Conservation (phyloP, 2,329 filamentous ascomycete genomes). For the Lasiodiplodia citricola region DNA sequence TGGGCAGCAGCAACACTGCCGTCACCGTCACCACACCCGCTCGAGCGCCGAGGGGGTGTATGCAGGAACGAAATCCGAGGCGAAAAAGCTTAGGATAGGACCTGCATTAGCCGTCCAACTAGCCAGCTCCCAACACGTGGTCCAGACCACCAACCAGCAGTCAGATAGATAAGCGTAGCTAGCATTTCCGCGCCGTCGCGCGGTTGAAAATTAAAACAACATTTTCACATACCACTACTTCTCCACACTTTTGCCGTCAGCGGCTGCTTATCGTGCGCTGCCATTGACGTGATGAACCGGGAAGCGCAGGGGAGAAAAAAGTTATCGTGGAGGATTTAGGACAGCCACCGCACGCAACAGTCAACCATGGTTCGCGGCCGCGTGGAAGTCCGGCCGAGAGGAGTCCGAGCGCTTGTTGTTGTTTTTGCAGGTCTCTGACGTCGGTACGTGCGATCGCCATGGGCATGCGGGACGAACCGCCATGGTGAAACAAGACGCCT, state of each 20-base stretch:
- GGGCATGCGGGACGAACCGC: slow-evolving; percentile 12
- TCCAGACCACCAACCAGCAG: background rate
- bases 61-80: background rate
- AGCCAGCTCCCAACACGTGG: background rate
- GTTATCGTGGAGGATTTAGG: background rate
- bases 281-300: background rate
- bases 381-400: background rate
- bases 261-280: background rate
- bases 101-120: background rate
- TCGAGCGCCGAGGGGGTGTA: background rate
- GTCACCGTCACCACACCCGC: background rate
- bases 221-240: background rate
- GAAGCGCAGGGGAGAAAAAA: background rate
- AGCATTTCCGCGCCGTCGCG: background rate
- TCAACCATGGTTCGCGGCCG: background rate
- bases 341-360: background rate
- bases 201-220: background rate
- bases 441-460: background rate
- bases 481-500: slow-evolving; percentile 5
- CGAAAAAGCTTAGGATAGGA: background rate
- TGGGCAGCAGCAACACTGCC: background rate
- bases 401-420: background rate
- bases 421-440: background rate
- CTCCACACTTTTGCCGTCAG: background rate
- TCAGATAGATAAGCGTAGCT: background rate